Conservation (phyloP, 2,329 filamentous ascomycete species). For the Onygena corvina region DNA sequence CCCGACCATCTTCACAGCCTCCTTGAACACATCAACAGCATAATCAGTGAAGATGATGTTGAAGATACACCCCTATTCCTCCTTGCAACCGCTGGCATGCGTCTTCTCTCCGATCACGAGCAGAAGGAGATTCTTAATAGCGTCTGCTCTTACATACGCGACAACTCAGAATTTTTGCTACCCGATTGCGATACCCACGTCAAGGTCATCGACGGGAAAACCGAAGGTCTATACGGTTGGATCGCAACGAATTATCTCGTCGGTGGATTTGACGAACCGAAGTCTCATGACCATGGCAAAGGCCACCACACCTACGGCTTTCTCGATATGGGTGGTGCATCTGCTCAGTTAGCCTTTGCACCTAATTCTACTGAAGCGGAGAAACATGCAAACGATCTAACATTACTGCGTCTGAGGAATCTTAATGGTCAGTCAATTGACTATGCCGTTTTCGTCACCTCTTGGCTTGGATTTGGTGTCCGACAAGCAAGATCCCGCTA, state of each 20-base stretch:
- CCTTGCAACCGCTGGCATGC: constrained; percentile 91
- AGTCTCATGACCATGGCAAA: constrained; percentile 67
- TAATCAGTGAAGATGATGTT: constrained; percentile 65
- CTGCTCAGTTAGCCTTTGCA: constrained; percentile 93
- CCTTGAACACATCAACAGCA: constrained; percentile 65
- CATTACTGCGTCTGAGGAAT: constrained; percentile 70
- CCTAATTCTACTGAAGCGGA: constrained; percentile 82
- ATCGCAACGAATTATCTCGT: constrained; percentile 92
- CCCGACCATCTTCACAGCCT: constrained; percentile 68
- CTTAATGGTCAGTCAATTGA: constrained; percentile 66
- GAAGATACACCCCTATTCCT: constrained; percentile 83
- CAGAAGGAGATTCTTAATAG: constrained; percentile 60
- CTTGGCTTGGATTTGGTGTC: constrained; percentile 95
- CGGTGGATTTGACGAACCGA: constrained; percentile 71
- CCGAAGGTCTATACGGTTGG: constrained; percentile 94
- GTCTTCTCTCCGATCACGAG: constrained; percentile 63
- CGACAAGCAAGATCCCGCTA: constrained; percentile 82
- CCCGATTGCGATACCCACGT: constrained; percentile 85
- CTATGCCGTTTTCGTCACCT: constrained; percentile 85
- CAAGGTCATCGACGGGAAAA: constrained; percentile 89
- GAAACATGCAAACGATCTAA: constrained; percentile 82
- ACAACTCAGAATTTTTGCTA: constrained; percentile 66
- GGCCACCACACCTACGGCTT: constrained; percentile 93
- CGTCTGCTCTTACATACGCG: constrained; percentile 70
- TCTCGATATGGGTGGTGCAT: constrained; percentile 95